Conservation (phyloP, 1,139 yeast species). For the Scheffersomyces parashehatae region DNA sequence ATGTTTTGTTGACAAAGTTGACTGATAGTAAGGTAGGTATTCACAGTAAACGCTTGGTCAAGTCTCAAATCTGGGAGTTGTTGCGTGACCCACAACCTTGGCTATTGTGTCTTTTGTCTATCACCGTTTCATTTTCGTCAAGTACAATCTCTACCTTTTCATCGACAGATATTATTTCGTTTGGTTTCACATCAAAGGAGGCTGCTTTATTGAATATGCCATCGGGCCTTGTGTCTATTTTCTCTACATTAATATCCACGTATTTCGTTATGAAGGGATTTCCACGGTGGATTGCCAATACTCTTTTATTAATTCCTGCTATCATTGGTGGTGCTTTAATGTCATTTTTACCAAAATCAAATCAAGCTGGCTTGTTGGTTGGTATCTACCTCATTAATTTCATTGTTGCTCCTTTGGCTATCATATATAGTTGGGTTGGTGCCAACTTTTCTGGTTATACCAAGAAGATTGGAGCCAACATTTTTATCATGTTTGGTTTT, state of each 20-base stretch:
- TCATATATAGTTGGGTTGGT: slow-evolving; percentile 10
- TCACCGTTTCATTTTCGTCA: slow-evolving; percentile 19
- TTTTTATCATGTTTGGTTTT: slow-evolving; percentile 24
- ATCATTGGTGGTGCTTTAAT: slow-evolving; percentile 11
- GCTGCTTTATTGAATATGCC: slow-evolving; percentile 17
- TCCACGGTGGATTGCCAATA: slow-evolving; percentile 8
- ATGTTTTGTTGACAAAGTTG: slow-evolving; percentile 8
- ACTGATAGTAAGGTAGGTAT: slow-evolving; percentile 2
- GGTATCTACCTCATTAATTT: slow-evolving; percentile 11
- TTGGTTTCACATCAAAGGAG: slow-evolving; percentile 15
- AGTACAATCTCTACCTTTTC: slow-evolving; percentile 10
- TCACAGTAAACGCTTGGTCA: not conserved
- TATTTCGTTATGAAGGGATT: slow-evolving; percentile 4
- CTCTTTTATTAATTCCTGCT: slow-evolving; percentile 9
- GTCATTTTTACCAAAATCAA: slow-evolving; percentile 6
- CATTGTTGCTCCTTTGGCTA: slow-evolving; percentile 9
- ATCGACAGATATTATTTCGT: slow-evolving; percentile 11
- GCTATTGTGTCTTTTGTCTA: slow-evolving; percentile 4
- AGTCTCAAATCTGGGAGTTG: not conserved
- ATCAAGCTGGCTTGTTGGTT: slow-evolving; percentile 9
- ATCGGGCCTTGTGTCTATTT: slow-evolving; percentile 10
- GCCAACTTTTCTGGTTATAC: slow-evolving; percentile 12
- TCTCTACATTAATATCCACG: slow-evolving; percentile 7
- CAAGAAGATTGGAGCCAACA: slow-evolving; percentile 9
- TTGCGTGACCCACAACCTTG: not conserved